Conservation (phyloP, 2,329 filamentous ascomycete genomes). For the Scedosporium apiospermum region DNA sequence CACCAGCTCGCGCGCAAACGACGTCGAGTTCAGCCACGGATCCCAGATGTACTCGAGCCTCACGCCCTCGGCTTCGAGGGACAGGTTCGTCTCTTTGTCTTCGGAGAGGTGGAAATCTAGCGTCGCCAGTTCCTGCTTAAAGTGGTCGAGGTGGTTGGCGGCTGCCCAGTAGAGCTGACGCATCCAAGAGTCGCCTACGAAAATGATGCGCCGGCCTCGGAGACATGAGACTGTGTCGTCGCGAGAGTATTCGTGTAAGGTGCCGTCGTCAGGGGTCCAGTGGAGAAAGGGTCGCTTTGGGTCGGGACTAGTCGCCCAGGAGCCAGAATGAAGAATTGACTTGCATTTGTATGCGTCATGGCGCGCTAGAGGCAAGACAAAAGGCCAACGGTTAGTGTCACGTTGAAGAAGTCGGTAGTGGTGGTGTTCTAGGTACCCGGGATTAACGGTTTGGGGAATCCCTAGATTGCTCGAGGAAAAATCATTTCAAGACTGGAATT, state of each 20-base stretch:
- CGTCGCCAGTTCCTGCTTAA: slow-evolving; percentile 24
- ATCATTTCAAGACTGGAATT: too few species aligned
- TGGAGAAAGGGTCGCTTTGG: slow-evolving; percentile 26
- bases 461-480: too few species aligned
- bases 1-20: slow-evolving; percentile 20
- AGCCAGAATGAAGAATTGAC: slow-evolving; percentile 38
- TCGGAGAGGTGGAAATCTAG: slow-evolving; percentile 21
- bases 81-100: slow-evolving; percentile 31
- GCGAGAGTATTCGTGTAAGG: slow-evolving; percentile 43
- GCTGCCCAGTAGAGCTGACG: slow-evolving; percentile 52
- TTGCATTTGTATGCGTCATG: slow-evolving; percentile 44
- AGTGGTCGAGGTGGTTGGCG: slow-evolving; percentile 35
- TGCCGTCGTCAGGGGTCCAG: slow-evolving; percentile 53
- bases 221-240: slow-evolving; percentile 46
- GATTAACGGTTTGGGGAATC: too few species aligned
- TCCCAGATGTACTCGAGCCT: slow-evolving; percentile 52
- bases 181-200: slow-evolving; percentile 51
- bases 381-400: background rate
- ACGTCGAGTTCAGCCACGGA: slow-evolving; percentile 44
- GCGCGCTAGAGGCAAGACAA: background rate
- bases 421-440: too few species aligned
- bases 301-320: slow-evolving; percentile 31
- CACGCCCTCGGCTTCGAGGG: slow-evolving; percentile 33
- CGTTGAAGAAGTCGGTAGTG: background rate
- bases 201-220: slow-evolving; percentile 39